These are phyloP conservation scores for Auricularia sp. DNA, from an alignment of 768 basidiomycete genomes.

Conservation along the genomic window DNA sequence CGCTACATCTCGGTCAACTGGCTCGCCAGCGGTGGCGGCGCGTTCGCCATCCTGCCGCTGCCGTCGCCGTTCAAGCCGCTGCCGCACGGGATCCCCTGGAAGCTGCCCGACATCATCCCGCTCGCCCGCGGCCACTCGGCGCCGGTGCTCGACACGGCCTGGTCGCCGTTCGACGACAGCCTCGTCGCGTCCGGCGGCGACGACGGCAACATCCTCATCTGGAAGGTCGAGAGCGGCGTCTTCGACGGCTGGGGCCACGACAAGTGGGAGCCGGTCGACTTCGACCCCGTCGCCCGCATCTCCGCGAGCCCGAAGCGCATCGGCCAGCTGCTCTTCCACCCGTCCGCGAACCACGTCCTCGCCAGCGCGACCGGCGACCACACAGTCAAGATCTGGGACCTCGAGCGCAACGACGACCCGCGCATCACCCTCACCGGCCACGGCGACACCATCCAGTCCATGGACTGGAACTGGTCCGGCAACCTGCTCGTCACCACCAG, in stretches of 20 bases:
- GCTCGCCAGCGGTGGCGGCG: constrained; percentile 86
- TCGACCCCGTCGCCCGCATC: constrained; percentile 76
- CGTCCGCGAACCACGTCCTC: constrained; percentile 77
- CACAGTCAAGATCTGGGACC: constrained; percentile 84
- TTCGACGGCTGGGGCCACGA: constrained; percentile 86
- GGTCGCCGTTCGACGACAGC: constrained; percentile 89
- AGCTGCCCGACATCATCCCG: constrained; percentile 86
- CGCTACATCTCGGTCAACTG: constrained; percentile 90
- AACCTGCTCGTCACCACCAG: constrained; percentile 79
- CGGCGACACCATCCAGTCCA: constrained; percentile 75
- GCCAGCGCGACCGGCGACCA: constrained; percentile 80
- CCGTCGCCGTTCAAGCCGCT: constrained; percentile 56
- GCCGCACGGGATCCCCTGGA: constrained; percentile 48
- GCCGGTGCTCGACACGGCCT: constrained; percentile 87
- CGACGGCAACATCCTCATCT: constrained; percentile 88
- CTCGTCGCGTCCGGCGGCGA: constrained; percentile 88
- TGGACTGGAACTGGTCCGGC: constrained; percentile 76
- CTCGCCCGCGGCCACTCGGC: constrained; percentile 80
- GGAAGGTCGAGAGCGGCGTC: constrained; percentile 61
- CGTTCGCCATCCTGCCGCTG: constrained; percentile 87
- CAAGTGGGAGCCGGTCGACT: constrained; percentile 69
- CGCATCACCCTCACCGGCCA: constrained; percentile 59
- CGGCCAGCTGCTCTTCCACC: constrained; percentile 91
- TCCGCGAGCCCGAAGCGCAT: constrained; percentile 78
- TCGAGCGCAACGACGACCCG: constrained; percentile 60